These are phyloP conservation scores for Lentinus brumalis DNA, from an alignment of 768 basidiomycete genomes.

Conservation along the genomic window DNA sequence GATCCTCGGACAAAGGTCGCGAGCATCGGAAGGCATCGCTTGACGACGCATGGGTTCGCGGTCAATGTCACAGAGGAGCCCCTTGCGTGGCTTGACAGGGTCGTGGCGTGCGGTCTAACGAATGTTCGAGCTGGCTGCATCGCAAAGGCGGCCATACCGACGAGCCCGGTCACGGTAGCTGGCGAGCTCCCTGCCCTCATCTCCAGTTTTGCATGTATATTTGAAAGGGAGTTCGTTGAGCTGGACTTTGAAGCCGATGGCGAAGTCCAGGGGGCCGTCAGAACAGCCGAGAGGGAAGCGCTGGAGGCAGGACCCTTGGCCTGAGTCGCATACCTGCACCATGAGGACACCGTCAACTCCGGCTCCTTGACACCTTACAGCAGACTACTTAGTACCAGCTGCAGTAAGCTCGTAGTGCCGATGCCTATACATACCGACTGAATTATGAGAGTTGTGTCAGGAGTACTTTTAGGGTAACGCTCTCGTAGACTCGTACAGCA, in stretches of 20 bases:
- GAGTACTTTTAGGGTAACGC: too few relatives aligned
- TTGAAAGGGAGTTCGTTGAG: constrained; percentile 32
- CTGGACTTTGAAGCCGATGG: constrained; percentile 25
- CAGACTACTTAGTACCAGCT: too few relatives aligned
- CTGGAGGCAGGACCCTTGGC: constrained; percentile 19
- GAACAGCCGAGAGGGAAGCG: constrained; percentile 26
- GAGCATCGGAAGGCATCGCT: constrained; percentile 92
- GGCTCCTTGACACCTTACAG: too few relatives aligned
- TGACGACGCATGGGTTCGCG: constrained; percentile 95
- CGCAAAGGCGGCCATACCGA: constrained; percentile 22
- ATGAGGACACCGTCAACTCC: not conserved
- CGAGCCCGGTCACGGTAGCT: constrained; percentile 39
- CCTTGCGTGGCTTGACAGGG: constrained; percentile 78
- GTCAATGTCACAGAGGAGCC: constrained; percentile 88
- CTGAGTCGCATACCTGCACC: constrained; percentile 3
- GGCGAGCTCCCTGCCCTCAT: constrained; percentile 54
- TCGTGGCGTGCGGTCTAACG: constrained; percentile 89
- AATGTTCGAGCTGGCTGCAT: constrained; percentile 81
- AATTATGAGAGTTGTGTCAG: too few relatives aligned
- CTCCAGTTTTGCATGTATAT: constrained; percentile 30
- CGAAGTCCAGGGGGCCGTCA: constrained; percentile 27
- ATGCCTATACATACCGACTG: too few relatives aligned
- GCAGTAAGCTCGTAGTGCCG: too few relatives aligned
- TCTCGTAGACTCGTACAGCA: too few relatives aligned
- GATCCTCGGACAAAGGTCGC: constrained; percentile 81